Base-by-base conservation (phyloP, 176 grass and related monocot species). In the Tillandsia fasciculata region DNA sequence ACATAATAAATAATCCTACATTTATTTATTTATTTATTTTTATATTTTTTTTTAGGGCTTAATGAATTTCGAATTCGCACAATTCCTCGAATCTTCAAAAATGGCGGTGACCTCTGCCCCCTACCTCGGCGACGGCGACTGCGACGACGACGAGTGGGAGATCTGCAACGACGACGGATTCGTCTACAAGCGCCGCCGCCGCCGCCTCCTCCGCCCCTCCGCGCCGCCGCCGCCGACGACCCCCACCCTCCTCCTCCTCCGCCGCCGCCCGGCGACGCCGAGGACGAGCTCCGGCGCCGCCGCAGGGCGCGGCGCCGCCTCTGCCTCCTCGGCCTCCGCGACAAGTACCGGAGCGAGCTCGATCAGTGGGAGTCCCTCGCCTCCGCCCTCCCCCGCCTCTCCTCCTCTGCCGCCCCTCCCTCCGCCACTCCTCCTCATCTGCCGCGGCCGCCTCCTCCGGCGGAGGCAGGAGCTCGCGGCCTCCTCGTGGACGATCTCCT, bases 151-250 rank as follows among this genome's bases (percentile, higher is more conserved):
- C 63, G 73, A 66, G 61, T 75, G 73, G 63, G 73, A 75, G 49
- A 75, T 75, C 49, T 66, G 73, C 73, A 75, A 75, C 14, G 73
- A 75, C 9, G 24, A 52, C 12, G 73, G 63, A 48, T 75, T 75
- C 73, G 49, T 75, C 23, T 75, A 75, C 63, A 75, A 75, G 63
- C 73, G 63, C 61, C 73, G 73, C 22, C 59, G 73, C 13, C 47
- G 49, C 8, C 29, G 23, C 22, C 11, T 4, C 15, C 17, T n/a
- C 5, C 18, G 33, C 27, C 1, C 24, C 73, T 49, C 61, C 73
- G 73, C 22, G n/a, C n/a, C 59, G 73, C 13, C 47, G 49, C 2
- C 29, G 23, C 10, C 5, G 11, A 10, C 26, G 28, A 28, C 10
- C 53, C 53, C 28, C 1, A 8, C 8, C 2, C 9, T 9, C 56